Percentiles rank a stretch among this genome's conserved stretches.
Conservation (phyloP, 2,329 filamentous ascomycete species). For the Volutella citrinella region DNA sequence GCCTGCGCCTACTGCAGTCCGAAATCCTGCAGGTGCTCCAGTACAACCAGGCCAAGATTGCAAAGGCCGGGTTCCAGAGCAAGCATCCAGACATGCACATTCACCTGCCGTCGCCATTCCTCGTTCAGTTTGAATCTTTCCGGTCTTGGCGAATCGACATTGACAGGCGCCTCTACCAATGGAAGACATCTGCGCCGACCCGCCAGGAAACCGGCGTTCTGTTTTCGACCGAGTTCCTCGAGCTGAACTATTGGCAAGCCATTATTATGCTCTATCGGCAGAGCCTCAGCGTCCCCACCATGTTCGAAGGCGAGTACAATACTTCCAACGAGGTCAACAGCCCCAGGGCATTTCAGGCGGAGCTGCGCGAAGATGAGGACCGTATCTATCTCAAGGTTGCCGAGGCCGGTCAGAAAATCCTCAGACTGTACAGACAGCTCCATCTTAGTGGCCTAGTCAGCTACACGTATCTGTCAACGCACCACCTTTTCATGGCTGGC, state of each 20-base stretch:
- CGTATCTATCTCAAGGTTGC: constrained; percentile 91
- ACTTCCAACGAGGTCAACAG: constrained; percentile 63
- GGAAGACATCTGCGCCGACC: constrained; percentile 80
- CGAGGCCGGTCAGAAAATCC: constrained; percentile 87
- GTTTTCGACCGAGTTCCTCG: constrained; percentile 85
- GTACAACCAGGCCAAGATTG: constrained; percentile 82
- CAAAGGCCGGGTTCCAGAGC: constrained; percentile 64
- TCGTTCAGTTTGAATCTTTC: constrained; percentile 81
- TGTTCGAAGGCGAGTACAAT: constrained; percentile 76
- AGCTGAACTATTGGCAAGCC: constrained; percentile 97
- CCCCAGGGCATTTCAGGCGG: constrained; percentile 58
- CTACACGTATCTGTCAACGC: constrained; percentile 92
- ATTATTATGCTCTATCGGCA: constrained; percentile 95
- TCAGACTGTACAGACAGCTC: constrained; percentile 85
- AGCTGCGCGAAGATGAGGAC: constrained; percentile 79
- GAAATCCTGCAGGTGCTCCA: constrained; percentile 94
- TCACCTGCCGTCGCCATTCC: constrained; percentile 77
- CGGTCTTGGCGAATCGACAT: constrained; percentile 86
- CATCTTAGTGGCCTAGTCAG: constrained; percentile 88
- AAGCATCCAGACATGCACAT: constrained; percentile 73
- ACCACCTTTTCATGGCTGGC: constrained; percentile 96
- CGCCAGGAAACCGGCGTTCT: constrained; percentile 78
- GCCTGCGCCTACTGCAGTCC: constrained; percentile 82
- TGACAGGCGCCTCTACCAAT: constrained; percentile 76
- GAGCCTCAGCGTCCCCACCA: constrained; percentile 79